phyloP scores from a whole-genome alignment of 768 basidiomycete genomes.

The Auricularia sp. region DNA sequence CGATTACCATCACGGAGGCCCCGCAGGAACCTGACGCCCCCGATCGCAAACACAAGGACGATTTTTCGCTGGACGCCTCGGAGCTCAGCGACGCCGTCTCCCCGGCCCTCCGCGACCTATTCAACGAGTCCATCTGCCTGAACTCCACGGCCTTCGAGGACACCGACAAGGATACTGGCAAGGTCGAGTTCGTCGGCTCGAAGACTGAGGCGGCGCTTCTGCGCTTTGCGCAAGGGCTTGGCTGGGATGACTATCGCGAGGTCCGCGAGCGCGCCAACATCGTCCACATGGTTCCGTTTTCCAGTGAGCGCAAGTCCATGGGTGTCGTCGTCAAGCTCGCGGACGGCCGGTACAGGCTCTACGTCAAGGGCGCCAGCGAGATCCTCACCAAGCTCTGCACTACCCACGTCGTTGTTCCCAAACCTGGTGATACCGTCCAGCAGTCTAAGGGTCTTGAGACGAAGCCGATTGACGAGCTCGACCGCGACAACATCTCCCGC shows the following conservation, averaged over 20 bases:
- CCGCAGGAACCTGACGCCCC: neutral
- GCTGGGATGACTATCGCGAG: slow-evolving; percentile 62
- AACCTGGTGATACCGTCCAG: slow-evolving; percentile 17
- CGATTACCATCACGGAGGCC: neutral
- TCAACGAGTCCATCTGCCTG: slow-evolving; percentile 80
- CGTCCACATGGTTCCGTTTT: slow-evolving; percentile 88
- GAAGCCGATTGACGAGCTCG: slow-evolving; percentile 49
- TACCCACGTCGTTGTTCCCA: slow-evolving; percentile 59
- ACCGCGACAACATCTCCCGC: slow-evolving; percentile 72
- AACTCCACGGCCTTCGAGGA: slow-evolving; percentile 97
- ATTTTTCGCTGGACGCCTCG: slow-evolving; percentile 80
- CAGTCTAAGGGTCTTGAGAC: slow-evolving; percentile 17
- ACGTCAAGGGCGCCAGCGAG: slow-evolving; percentile 91
- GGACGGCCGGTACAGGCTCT: slow-evolving; percentile 51
- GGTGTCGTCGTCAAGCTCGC: slow-evolving; percentile 67
- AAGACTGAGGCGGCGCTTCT: slow-evolving; percentile 94
- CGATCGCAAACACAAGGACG: slow-evolving; percentile 41
- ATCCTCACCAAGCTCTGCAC: slow-evolving; percentile 73
- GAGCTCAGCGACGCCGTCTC: slow-evolving; percentile 57
- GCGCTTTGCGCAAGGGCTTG: slow-evolving; percentile 68
- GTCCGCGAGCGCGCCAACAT: slow-evolving; percentile 49
- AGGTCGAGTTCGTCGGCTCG: slow-evolving; percentile 67
- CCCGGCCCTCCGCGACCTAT: slow-evolving; percentile 46
- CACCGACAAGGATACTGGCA: slow-evolving; percentile 45
- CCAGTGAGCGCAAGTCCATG: slow-evolving; percentile 90